Conservation (phyloP, 2,329 filamentous ascomycete genomes). For the Stagonosporopsis rhizophila region DNA sequence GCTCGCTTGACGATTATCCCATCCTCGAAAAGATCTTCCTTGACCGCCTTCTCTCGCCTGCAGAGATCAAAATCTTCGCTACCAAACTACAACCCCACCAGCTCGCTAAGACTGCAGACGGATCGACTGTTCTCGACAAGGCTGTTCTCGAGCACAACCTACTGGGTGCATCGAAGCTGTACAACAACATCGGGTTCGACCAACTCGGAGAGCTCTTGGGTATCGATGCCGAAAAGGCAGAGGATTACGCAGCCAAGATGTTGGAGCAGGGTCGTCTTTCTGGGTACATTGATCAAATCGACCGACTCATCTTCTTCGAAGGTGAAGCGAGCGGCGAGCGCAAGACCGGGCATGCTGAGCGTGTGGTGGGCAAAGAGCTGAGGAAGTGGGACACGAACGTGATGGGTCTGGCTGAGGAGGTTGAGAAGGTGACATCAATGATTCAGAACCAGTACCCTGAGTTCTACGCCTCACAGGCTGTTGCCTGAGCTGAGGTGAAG, state of each 20-base stretch:
- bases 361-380: conserved; percentile 71
- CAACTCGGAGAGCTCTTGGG: conserved; percentile 79
- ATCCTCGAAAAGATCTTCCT: conserved; percentile 99
- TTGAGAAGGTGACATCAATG: conserved; percentile 83
- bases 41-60: conserved; percentile 78
- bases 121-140: conserved; percentile 89
- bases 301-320: conserved; percentile 86
- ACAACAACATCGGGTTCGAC: conserved; percentile 63
- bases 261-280: conserved; percentile 90
- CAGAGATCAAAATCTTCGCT: conserved; percentile 88
- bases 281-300: conserved; percentile 93
- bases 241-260: conserved; percentile 92
- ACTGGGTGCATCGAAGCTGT: conserved; percentile 73
- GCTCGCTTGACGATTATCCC: conserved; percentile 76
- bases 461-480: conserved; percentile 55
- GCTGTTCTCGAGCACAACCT: conserved; percentile 97
- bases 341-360: conserved; percentile 68
- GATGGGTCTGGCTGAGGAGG: conserved; percentile 83
- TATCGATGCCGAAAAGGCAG: conserved; percentile 79
- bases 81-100: conserved; percentile 84
- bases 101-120: conserved; percentile 86
- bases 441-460: conserved; percentile 80
- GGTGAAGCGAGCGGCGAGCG: conserved; percentile 74
- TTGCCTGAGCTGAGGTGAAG: conserved; percentile 30
- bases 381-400: conserved; percentile 90